Evolutionary conservation across 2,329 filamentous ascomycete species (phyloP).

Genomic region (Kalmusia sp.): DNA sequence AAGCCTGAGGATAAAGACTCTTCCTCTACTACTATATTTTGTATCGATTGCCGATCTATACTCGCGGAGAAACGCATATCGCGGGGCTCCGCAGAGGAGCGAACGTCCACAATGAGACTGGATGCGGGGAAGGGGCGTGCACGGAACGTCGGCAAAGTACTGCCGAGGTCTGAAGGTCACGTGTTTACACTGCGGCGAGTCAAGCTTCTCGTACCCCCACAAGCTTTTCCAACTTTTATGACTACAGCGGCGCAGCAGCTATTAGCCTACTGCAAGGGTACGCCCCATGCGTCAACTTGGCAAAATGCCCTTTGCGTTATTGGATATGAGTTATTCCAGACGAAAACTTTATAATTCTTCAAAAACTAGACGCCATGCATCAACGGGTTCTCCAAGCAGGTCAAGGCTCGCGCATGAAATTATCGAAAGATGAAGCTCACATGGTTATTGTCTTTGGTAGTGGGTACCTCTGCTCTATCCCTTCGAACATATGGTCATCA

Average conservation of each 20-base stretch:
- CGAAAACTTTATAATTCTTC: neutral
- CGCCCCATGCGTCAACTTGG: no score
- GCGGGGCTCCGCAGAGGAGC: neutral
- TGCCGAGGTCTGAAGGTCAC: neutral
- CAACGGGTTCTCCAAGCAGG: neutral
- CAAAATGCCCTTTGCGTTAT: neutral
- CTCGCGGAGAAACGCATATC: neutral
- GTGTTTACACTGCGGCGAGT: neutral
- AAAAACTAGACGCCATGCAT: neutral
- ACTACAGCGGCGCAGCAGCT: neutral
- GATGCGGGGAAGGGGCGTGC: neutral
- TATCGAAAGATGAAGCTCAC: neutral
- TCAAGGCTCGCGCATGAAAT: neutral
- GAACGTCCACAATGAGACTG: neutral
- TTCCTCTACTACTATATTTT: neutral
- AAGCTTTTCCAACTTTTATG: neutral
- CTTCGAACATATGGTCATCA: neutral
- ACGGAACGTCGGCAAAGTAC: neutral
- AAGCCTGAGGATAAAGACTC: neutral
- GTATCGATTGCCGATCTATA: neutral
- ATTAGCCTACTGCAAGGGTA: neutral
- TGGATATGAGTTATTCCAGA: neutral
- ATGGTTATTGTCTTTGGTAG: neutral
- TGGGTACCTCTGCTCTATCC: neutral
- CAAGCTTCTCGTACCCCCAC: neutral